phyloP scores from a whole-genome alignment of 2,329 filamentous ascomycete genomes.

The Pseudophaeomoniella oleicola region DNA sequence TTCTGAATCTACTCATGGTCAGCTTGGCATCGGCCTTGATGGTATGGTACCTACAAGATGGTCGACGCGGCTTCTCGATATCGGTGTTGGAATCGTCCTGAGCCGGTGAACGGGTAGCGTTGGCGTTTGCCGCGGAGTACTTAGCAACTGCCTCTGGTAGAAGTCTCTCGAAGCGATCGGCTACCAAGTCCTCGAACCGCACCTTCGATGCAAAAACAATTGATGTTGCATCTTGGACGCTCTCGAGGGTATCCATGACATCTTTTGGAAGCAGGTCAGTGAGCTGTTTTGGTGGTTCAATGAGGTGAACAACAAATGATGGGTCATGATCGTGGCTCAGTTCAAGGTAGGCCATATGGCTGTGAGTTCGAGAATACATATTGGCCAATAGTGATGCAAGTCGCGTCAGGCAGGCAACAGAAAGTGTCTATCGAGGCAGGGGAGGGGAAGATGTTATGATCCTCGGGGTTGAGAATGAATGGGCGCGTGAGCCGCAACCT shows the following conservation, averaged over 20 bases:
- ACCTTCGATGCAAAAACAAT: slow-evolving; percentile 10
- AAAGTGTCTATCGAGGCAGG: too few species aligned
- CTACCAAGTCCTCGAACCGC: slow-evolving; percentile 7
- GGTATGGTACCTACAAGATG: not conserved
- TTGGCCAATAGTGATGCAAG: too few species aligned
- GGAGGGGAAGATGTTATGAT: too few species aligned
- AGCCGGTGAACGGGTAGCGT: not conserved
- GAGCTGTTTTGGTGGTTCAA: not conserved
- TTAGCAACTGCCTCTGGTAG: slow-evolving; percentile 1
- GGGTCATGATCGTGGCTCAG: not conserved
- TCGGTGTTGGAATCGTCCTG: not conserved
- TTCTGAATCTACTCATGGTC: slow-evolving; percentile 7
- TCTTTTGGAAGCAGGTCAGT: slow-evolving; percentile 7
- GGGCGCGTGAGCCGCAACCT: too few species aligned
- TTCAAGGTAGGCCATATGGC: not conserved
- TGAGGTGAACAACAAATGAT: not conserved
- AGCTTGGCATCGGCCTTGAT: too few species aligned
- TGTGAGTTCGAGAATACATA: not conserved
- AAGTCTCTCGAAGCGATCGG: slow-evolving; percentile 9
- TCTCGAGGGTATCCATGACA: slow-evolving; percentile 8
- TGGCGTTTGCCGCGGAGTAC: not conserved
- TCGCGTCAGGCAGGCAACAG: too few species aligned
- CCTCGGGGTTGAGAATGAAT: too few species aligned
- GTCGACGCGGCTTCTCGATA: not conserved
- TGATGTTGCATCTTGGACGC: slow-evolving; percentile 10